Percentiles rank a stretch among this genome's conserved stretches.
Evolutionary conservation across 768 basidiomycete genomes (phyloP).

Genomic region (Phanerodontia chrysosporium): DNA sequence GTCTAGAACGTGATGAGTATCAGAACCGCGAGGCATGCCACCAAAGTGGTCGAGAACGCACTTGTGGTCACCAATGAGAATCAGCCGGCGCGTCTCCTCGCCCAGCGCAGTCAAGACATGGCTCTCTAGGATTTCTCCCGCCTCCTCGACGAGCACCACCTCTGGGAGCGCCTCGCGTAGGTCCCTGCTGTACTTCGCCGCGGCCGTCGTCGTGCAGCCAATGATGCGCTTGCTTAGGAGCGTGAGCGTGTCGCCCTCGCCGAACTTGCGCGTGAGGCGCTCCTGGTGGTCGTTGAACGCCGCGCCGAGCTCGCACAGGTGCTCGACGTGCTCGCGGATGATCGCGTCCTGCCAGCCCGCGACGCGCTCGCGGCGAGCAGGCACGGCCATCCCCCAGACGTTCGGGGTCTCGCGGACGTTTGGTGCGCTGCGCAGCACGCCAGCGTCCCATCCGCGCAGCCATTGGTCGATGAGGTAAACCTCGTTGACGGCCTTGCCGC

Average conservation of each 20-base stretch:
- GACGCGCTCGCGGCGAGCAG: conserved; percentile 24
- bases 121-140: conserved; percentile 68
- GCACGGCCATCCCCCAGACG: conserved; percentile 37
- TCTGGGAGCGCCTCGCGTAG: conserved; percentile 44
- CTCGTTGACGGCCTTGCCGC: conserved; percentile 29
- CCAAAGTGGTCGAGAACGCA: conserved; percentile 18
- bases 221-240: conserved; percentile 51
- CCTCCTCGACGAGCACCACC: conserved; percentile 66
- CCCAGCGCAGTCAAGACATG: conserved; percentile 60
- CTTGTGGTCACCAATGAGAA: conserved; percentile 75
- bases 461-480: conserved; percentile 47
- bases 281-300: conserved; percentile 39
- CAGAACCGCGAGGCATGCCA: not conserved
- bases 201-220: conserved; percentile 66
- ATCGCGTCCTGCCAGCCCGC: conserved; percentile 34
- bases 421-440: conserved; percentile 30
- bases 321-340: conserved; percentile 29
- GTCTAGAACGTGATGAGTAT: conserved; percentile 34
- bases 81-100: conserved; percentile 42
- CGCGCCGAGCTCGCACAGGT: conserved; percentile 27
- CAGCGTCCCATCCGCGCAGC: conserved; percentile 41
- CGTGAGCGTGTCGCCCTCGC: conserved; percentile 29
- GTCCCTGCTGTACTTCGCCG: conserved; percentile 51
- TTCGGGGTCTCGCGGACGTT: conserved; percentile 20
- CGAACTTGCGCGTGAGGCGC: conserved; percentile 32